Conservation (phyloP, 495 filamentous ascomycete genomes). For the Aspergillus kassunensis region DNA sequence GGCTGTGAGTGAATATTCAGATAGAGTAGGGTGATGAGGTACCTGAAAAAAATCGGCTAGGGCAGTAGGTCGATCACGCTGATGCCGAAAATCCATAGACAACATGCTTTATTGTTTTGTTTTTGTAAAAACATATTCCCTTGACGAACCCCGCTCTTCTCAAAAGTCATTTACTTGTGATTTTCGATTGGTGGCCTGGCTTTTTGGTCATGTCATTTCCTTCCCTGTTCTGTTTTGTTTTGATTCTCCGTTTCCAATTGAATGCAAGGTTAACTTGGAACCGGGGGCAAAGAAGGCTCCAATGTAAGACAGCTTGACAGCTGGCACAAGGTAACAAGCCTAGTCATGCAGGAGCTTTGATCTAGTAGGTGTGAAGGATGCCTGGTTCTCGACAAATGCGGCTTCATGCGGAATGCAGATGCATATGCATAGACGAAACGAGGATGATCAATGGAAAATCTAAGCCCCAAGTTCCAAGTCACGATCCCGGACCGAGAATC, state of each 20-base stretch:
- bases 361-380: slow-evolving; percentile 19
- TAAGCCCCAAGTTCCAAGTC: slow-evolving; percentile 33
- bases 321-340: slow-evolving; percentile 33
- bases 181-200: slow-evolving; percentile 1
- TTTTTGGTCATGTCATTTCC: slow-evolving; percentile 5
- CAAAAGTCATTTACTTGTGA: background rate
- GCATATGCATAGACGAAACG: slow-evolving; percentile 28
- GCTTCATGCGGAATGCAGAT: slow-evolving; percentile 17
- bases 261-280: slow-evolving; percentile 27
- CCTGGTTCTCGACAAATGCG: slow-evolving; percentile 19
- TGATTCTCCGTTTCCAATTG: slow-evolving; percentile 19
- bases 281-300: slow-evolving; percentile 21
- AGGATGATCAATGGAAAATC: slow-evolving; percentile 31
- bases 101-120: slow-evolving; percentile 17
- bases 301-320: slow-evolving; percentile 39
- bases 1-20: slow-evolving; percentile 20
- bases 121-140: slow-evolving; percentile 6
- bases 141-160: slow-evolving; percentile 8
- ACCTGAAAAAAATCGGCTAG: slow-evolving; percentile 17
- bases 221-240: slow-evolving; percentile 11
- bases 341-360: slow-evolving; percentile 40
- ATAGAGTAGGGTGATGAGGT: slow-evolving; percentile 12
- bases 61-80: slow-evolving; percentile 19
- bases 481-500: slow-evolving; percentile 23
- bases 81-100: slow-evolving; percentile 5